phyloP scores from a whole-genome alignment of 2,329 filamentous ascomycete species.

The Colletotrichum cereale region DNA sequence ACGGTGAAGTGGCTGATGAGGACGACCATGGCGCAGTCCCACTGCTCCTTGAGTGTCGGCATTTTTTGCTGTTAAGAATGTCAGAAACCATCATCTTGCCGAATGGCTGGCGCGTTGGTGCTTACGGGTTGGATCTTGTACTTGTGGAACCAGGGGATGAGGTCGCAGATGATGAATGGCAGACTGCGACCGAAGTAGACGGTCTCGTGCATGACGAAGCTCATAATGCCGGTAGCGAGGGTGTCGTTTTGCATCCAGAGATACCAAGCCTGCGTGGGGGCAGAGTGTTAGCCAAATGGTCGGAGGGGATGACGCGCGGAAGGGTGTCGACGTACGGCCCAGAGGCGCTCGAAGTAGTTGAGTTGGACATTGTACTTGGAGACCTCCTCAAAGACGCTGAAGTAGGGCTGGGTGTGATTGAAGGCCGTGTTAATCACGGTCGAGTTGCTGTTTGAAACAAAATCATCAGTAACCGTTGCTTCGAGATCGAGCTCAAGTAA shows the following conservation, averaged over 20 bases:
- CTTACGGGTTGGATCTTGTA: conserved; percentile 94
- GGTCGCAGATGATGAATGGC: conserved; percentile 94
- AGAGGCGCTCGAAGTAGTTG: conserved; percentile 87
- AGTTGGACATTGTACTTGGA: conserved; percentile 85
- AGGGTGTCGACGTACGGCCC: conserved; percentile 73
- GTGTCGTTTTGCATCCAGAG: conserved; percentile 98
- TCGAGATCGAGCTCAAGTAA: conserved; percentile 13
- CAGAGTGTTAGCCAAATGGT: conserved; percentile 32
- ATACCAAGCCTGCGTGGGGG: conserved; percentile 80
- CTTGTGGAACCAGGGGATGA: conserved; percentile 86
- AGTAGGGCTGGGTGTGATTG: conserved; percentile 64
- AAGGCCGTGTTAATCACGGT: conserved; percentile 59
- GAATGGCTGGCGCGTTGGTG: conserved; percentile 41
- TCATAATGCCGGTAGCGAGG: conserved; percentile 97
- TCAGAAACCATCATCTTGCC: not conserved
- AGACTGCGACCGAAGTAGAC: conserved; percentile 94
- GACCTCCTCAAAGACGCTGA: conserved; percentile 72
- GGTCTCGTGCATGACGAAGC: conserved; percentile 92
- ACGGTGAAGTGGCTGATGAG: conserved; percentile 97
- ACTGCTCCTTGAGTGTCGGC: conserved; percentile 93
- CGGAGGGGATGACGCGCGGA: conserved; percentile 2
- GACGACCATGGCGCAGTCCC: conserved; percentile 92
- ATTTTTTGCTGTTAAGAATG: conserved; percentile 74
- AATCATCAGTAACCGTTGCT: conserved; percentile 24
- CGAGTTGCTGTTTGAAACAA: conserved; percentile 59